These are phyloP conservation scores for Earliella scabrosa DNA, from an alignment of 1,284 basidiomycete genomes.

Conservation along the genomic window DNA sequence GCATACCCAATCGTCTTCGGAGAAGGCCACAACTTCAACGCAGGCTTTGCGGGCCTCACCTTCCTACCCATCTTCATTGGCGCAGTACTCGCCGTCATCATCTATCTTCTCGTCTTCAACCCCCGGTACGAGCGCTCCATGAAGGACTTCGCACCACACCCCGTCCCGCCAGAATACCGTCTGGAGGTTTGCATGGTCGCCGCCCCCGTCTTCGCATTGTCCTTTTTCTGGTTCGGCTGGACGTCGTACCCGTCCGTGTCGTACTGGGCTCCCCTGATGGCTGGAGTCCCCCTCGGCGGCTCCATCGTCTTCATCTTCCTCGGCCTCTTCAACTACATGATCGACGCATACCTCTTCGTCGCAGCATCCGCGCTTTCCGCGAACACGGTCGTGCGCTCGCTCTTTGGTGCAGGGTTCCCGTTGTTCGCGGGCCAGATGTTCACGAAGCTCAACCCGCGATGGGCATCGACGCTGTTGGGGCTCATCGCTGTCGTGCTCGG, in stretches of 20 bases:
- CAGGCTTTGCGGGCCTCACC: constrained; percentile 45
- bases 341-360: constrained; percentile 43
- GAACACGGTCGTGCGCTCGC: constrained; percentile 40
- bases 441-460: constrained; percentile 36
- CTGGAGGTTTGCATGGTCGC: constrained; percentile 46
- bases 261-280: constrained; percentile 38
- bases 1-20: constrained; percentile 40
- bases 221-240: constrained; percentile 54
- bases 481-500: constrained; percentile 34
- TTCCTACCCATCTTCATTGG: constrained; percentile 52
- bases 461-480: constrained; percentile 40
- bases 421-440: constrained; percentile 43
- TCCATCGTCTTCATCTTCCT: constrained; percentile 38
- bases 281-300: constrained; percentile 33
- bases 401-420: constrained; percentile 44
- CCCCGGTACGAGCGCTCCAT: constrained; percentile 35
- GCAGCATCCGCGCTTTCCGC: constrained; percentile 44
- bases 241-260: constrained; percentile 40
- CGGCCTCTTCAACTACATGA: constrained; percentile 42
- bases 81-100: constrained; percentile 26
- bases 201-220: constrained; percentile 45
- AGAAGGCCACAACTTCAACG: constrained; percentile 41
- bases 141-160: constrained; percentile 39
- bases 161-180: constrained; percentile 51
- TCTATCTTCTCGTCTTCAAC: constrained; percentile 37